Percentiles rank a stretch among this genome's conserved stretches.
These are phyloP conservation scores for Calonectria hawksworthii DNA, from an alignment of 2,329 filamentous ascomycete species.

Conservation along the genomic window DNA sequence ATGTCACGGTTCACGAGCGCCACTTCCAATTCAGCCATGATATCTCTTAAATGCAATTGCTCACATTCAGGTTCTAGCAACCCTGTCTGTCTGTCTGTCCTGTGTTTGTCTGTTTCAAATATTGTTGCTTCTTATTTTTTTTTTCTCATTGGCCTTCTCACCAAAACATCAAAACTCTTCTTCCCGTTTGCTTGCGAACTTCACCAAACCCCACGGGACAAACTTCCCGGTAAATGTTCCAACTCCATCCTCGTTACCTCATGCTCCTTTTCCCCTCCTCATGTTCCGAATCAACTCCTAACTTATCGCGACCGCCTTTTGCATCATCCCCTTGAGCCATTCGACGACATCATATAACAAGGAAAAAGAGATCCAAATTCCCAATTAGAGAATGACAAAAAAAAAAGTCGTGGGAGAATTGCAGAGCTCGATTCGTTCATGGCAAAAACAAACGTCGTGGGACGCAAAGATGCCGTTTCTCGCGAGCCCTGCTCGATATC, in stretches of 20 bases:
- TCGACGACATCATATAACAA: background rate
- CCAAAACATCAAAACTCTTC: background rate
- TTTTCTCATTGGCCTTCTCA: background rate
- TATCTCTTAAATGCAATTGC: conserved; percentile 15
- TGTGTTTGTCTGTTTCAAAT: conserved; percentile 5
- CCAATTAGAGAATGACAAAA: background rate
- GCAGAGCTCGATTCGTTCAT: background rate
- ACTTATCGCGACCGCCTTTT: background rate
- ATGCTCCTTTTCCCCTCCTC: background rate
- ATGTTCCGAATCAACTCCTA: background rate
- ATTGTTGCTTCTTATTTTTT: background rate
- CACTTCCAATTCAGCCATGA: background rate
- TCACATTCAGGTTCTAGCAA: conserved; percentile 20
- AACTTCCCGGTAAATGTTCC: background rate
- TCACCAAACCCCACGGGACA: background rate
- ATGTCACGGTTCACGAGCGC: background rate
- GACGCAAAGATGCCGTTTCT: background rate
- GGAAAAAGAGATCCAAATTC: background rate
- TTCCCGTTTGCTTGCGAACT: background rate
- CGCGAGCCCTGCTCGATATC: background rate
- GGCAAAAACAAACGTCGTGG: background rate
- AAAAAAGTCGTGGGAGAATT: background rate
- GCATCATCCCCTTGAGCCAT: background rate
- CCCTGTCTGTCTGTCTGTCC: conserved; percentile 10
- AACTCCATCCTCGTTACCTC: background rate